These are phyloP conservation scores for Xerocomellus chrysenteron DNA, from an alignment of 768 basidiomycete genomes.

Conservation along the genomic window DNA sequence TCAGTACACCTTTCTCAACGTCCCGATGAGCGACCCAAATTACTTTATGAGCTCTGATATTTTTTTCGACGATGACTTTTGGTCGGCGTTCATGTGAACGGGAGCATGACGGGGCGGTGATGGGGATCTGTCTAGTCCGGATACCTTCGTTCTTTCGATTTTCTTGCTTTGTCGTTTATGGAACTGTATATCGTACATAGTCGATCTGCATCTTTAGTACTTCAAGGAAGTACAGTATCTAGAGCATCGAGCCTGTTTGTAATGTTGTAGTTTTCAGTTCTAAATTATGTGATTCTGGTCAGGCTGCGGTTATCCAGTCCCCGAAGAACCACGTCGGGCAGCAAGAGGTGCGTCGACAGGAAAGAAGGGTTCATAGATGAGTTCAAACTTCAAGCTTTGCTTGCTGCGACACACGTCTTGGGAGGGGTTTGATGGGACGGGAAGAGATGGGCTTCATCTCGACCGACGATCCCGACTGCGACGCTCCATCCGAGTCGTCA, in stretches of 20 bases:
- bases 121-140: neutral
- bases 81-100: slow-evolving; percentile 39
- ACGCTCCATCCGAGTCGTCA: slow-evolving; percentile 12
- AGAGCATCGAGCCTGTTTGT: slow-evolving; percentile 4
- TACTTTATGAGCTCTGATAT: slow-evolving; percentile 38
- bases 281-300: neutral
- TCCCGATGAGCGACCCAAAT: slow-evolving; percentile 27
- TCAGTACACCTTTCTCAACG: slow-evolving; percentile 22
- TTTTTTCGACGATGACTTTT: slow-evolving; percentile 44
- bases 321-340: neutral
- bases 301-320: no score
- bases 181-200: slow-evolving; percentile 4
- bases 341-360: neutral
- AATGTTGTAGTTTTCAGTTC: neutral
- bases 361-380: neutral
- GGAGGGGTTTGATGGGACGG: slow-evolving; percentile 49
- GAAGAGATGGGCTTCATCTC: slow-evolving; percentile 43
- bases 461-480: slow-evolving; percentile 15
- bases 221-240: neutral
- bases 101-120: slow-evolving; percentile 12
- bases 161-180: neutral
- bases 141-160: neutral
- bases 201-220: slow-evolving; percentile 8
- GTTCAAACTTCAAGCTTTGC: slow-evolving; percentile 35
- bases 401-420: slow-evolving; percentile 34